A percentile compares a stretch with the other conserved stretches of the same genome.
phyloP scores from a whole-genome alignment of 345 rosid species.

The Aurinia saxatilis region DNA sequence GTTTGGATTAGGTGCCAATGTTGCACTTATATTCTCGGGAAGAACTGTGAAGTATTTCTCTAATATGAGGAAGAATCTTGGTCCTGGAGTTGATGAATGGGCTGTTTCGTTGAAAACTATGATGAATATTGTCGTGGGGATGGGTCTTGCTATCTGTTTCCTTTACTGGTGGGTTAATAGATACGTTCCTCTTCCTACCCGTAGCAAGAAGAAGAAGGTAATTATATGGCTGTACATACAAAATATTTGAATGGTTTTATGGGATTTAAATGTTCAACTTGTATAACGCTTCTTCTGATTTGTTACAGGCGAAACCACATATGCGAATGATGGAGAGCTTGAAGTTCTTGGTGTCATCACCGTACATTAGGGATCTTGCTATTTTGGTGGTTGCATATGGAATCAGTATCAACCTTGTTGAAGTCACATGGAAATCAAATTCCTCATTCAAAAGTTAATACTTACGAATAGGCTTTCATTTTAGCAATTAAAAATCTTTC shows the following conservation, averaged over 20 bases:
- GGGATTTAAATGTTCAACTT: not conserved
- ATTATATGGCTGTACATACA: not conserved
- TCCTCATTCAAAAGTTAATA: not conserved
- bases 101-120: conserved; percentile 84
- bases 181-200: no score
- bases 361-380: no score
- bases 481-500: not conserved
- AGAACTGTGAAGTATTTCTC: no score
- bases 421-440: conserved; percentile 87
- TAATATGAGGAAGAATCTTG: no score
- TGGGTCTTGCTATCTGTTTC: conserved; percentile 79
- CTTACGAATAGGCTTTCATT: not conserved
- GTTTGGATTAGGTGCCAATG: no score
- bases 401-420: conserved; percentile 96
- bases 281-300: not conserved
- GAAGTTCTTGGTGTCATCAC: conserved; percentile 87
- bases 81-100: conserved; percentile 99
- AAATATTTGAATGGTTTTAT: not conserved
- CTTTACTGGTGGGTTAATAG: no score
- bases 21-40: no score
- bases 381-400: no score
- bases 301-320: conserved; percentile 68
- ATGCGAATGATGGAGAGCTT: conserved; percentile 98
- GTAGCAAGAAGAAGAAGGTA: conserved; percentile 98
- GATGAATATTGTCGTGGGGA: conserved; percentile 91